Percentiles rank a stretch among this genome's conserved stretches.
Conservation (phyloP, 2,329 filamentous ascomycete genomes). For the Cladosporium cucumerinum region DNA sequence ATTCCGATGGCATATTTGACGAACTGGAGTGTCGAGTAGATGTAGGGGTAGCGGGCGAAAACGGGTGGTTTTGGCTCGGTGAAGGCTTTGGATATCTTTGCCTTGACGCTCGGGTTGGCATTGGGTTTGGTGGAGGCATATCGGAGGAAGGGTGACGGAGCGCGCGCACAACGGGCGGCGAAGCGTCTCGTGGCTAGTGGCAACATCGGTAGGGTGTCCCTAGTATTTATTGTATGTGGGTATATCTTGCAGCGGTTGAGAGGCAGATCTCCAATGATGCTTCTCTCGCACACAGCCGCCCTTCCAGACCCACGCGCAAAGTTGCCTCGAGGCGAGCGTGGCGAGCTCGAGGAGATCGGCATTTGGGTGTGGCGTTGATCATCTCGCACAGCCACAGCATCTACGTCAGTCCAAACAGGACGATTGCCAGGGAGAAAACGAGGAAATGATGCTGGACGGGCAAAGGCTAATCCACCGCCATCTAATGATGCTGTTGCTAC, state of each 20-base stretch:
- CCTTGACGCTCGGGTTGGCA: neutral
- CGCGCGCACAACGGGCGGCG: neutral
- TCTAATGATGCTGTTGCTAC: too few relatives aligned
- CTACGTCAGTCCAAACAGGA: neutral
- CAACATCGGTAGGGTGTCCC: neutral
- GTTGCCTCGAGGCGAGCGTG: too few relatives aligned
- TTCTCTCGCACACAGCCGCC: conserved; percentile 3
- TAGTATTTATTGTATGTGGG: neutral
- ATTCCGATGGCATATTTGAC: conserved; percentile 11
- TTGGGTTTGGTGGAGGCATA: conserved; percentile 5
- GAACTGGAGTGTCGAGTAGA: neutral
- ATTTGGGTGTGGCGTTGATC: neutral
- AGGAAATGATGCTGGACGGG: neutral
- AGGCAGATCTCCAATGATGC: neutral
- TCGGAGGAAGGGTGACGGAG: neutral
- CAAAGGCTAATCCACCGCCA: conserved; percentile 4
- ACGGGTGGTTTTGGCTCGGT: conserved; percentile 9
- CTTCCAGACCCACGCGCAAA: conserved; percentile 6
- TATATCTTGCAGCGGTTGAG: neutral
- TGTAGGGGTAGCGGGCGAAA: conserved; percentile 7
- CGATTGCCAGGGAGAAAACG: neutral
- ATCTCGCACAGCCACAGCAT: neutral
- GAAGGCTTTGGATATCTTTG: conserved; percentile 4
- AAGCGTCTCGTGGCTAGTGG: neutral
- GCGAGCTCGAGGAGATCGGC: neutral